A percentile compares a stretch with the other conserved stretches of the same genome.
Conservation (phyloP, 2,329 filamentous ascomycete genomes). For the Phyllachora maydis region DNA sequence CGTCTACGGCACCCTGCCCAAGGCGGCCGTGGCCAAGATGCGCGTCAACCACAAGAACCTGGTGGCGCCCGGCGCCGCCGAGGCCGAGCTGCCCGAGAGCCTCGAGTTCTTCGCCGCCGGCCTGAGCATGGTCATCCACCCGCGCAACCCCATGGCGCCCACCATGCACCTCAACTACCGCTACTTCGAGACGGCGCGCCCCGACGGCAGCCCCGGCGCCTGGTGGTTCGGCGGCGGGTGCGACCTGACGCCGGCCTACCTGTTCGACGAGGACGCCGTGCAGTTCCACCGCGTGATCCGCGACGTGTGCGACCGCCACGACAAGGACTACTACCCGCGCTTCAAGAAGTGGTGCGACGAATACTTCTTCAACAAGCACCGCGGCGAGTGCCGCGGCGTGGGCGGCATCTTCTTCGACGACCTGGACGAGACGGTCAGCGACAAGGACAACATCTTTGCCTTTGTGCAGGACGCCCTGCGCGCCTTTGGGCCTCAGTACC, state of each 20-base stretch:
- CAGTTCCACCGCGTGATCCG: conserved; percentile 95
- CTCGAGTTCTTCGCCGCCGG: conserved; percentile 92
- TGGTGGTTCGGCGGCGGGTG: conserved; percentile 99
- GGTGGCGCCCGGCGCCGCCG: too few relatives aligned
- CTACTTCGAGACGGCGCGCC: conserved; percentile 89
- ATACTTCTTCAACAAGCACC: conserved; percentile 90
- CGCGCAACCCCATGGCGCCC: conserved; percentile 86
- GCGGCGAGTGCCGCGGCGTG: conserved; percentile 66
- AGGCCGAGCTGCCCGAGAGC: conserved; percentile 41
- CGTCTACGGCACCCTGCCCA: conserved; percentile 80
- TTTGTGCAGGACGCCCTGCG: conserved; percentile 73
- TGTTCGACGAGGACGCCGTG: conserved; percentile 92
- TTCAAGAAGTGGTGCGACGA: conserved; percentile 99
- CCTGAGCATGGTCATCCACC: conserved; percentile 81
- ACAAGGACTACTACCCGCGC: conserved; percentile 73
- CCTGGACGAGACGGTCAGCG: conserved; percentile 68
- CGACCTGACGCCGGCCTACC: conserved; percentile 79
- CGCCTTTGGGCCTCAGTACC: conserved; percentile 75
- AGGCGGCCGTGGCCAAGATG: conserved; percentile 82
- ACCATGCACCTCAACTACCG: conserved; percentile 97
- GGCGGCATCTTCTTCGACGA: conserved; percentile 99
- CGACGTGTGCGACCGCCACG: conserved; percentile 79
- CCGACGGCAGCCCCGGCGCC: conserved; percentile 59
- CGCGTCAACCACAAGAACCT: conserved; percentile 85
- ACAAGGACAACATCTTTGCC: conserved; percentile 74